Evolutionary conservation across 495 filamentous ascomycete genomes (phyloP).

Genomic region (Mycothermus thermophilus): DNA sequence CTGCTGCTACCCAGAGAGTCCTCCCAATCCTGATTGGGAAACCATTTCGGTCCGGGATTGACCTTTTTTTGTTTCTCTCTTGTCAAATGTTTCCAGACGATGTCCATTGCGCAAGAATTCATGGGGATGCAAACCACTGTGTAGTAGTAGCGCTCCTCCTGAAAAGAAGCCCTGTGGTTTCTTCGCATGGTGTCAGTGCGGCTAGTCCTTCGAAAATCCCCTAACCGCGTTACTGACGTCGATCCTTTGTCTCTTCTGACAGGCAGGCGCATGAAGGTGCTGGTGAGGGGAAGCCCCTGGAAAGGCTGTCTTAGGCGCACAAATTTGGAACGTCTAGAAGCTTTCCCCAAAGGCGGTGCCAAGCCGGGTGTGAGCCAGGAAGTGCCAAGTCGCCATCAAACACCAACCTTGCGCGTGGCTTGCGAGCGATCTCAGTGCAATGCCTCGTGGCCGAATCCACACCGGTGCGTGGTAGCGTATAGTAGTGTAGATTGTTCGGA

Average conservation of each 20-base stretch:
- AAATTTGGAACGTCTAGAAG: conserved; percentile 22
- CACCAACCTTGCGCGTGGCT: too few species aligned
- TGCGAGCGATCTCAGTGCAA: too few species aligned
- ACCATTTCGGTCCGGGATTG: too few species aligned
- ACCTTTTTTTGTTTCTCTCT: background rate
- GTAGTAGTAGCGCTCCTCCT: too few species aligned
- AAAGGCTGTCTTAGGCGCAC: conserved; percentile 16
- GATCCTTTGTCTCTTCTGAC: background rate
- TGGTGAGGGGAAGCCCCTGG: conserved; percentile 12
- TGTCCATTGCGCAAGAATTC: background rate
- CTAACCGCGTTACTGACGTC: conserved; percentile 1
- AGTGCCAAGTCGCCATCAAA: conserved; percentile 2
- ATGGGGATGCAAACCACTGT: too few species aligned
- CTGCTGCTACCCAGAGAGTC: too few species aligned
- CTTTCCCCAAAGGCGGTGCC: conserved; percentile 12
- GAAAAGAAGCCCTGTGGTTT: too few species aligned
- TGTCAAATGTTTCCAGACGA: background rate
- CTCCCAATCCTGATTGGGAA: too few species aligned
- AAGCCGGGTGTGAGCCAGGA: conserved; percentile 4
- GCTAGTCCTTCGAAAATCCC: background rate
- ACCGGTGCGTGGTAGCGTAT: too few species aligned
- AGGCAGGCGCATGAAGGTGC: conserved; percentile 17
- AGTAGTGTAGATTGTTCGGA: too few species aligned
- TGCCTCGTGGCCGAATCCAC: too few species aligned
- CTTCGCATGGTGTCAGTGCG: conserved; percentile 7